Percentiles rank a stretch among this genome's conserved stretches.
phyloP scores from a whole-genome alignment of 345 rosid species.

The Populus pruinosa region DNA sequence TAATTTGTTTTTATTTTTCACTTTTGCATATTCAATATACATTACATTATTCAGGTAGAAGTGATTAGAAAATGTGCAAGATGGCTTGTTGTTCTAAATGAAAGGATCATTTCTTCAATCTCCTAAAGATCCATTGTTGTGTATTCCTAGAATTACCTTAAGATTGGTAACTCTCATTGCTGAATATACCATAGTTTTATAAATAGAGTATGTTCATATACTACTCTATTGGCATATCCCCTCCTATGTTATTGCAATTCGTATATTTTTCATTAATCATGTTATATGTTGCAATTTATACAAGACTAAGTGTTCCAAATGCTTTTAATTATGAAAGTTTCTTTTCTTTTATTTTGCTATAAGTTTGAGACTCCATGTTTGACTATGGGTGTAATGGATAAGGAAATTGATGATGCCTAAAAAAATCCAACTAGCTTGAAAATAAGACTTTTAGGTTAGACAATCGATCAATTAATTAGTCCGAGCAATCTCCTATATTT shows the following conservation, averaged over 20 bases:
- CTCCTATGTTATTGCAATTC: background rate
- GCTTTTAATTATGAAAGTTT: conserved; percentile 84
- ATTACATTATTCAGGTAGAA: conserved; percentile 12
- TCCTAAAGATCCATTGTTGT: conserved; percentile 74
- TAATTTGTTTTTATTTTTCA: too few species aligned
- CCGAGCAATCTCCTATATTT: too few species aligned
- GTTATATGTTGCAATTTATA: conserved; percentile 22
- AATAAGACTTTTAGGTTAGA: too few species aligned
- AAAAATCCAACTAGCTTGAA: too few species aligned
- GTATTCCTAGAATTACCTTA: conserved; percentile 96
- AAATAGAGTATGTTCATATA: background rate
- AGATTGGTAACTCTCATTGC: conserved; percentile 51
- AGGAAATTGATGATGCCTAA: too few species aligned
- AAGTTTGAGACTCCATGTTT: background rate
- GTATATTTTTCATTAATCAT: background rate
- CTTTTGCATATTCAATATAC: too few species aligned
- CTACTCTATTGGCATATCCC: background rate
- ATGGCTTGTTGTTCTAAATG: conserved; percentile 48
- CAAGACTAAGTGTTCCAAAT: conserved; percentile 86
- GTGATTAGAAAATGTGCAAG: conserved; percentile 15
- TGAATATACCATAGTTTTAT: background rate
- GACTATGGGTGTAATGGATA: background rate
- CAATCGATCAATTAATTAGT: too few species aligned
- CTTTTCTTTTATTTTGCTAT: background rate
- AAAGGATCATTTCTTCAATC: conserved; percentile 78